Conservation (phyloP, 2,329 filamentous ascomycete genomes). For the Monosporascus sp. region DNA sequence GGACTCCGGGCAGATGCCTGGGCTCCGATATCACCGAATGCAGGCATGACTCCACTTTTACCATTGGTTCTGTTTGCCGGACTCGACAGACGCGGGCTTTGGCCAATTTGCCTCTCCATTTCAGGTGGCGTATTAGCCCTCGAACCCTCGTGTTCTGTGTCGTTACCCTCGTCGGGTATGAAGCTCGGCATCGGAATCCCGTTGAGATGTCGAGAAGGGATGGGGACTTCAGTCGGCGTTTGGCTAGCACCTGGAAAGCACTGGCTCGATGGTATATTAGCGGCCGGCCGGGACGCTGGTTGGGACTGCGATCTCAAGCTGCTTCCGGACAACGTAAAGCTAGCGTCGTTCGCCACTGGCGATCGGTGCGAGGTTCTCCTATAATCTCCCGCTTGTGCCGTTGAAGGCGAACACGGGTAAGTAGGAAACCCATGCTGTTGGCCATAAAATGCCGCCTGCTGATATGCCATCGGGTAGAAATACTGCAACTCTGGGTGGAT, state of each 20-base stretch:
- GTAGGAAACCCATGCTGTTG: slow-evolving; percentile 42
- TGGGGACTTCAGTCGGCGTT: slow-evolving; percentile 31
- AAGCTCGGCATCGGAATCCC: slow-evolving; percentile 51
- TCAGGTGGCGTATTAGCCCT: slow-evolving; percentile 41
- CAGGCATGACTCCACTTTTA: slow-evolving; percentile 34
- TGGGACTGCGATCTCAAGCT: slow-evolving; percentile 63
- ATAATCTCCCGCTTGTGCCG: slow-evolving; percentile 43
- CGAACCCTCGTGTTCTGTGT: slow-evolving; percentile 41
- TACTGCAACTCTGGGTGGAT: slow-evolving; percentile 50
- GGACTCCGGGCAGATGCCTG: slow-evolving; percentile 32
- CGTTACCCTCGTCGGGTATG: slow-evolving; percentile 44
- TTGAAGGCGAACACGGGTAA: slow-evolving; percentile 53
- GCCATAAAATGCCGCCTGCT: slow-evolving; percentile 39
- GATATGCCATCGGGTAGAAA: slow-evolving; percentile 40
- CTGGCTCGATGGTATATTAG: slow-evolving; percentile 25
- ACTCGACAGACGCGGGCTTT: slow-evolving; percentile 29
- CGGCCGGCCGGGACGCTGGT: slow-evolving; percentile 47
- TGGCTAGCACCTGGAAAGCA: slow-evolving; percentile 26
- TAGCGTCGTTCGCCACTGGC: slow-evolving; percentile 42
- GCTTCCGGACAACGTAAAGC: slow-evolving; percentile 43
- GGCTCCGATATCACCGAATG: slow-evolving; percentile 43
- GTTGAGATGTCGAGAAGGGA: slow-evolving; percentile 38
- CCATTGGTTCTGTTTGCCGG: slow-evolving; percentile 19
- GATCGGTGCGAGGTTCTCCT: slow-evolving; percentile 54
- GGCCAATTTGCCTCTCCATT: slow-evolving; percentile 40